Conservation (phyloP, 2,329 filamentous ascomycete species). For the Pezicula carpinea region DNA sequence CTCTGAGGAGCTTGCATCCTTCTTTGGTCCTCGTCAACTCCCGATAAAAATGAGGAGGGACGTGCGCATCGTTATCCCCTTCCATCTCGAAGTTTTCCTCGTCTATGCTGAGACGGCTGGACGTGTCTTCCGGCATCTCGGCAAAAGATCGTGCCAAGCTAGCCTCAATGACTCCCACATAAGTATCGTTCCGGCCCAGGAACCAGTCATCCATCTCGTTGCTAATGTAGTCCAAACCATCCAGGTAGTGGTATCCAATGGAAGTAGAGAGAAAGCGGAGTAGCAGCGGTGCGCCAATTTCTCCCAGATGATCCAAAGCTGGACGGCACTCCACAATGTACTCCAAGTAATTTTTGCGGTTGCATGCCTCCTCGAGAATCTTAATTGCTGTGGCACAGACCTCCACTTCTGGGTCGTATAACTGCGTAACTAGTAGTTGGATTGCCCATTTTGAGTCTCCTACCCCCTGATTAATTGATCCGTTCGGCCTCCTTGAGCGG, state of each 20-base stretch:
- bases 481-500: conserved; percentile 36
- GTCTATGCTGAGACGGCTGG: conserved; percentile 30
- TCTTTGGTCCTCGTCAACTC: conserved; percentile 90
- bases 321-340: conserved; percentile 96
- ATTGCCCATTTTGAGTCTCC: conserved; percentile 92
- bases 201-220: conserved; percentile 99
- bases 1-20: conserved; percentile 81
- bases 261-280: conserved; percentile 92
- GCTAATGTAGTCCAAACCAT: conserved; percentile 96
- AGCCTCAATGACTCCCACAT: conserved; percentile 92
- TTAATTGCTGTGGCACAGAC: conserved; percentile 96
- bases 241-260: conserved; percentile 94
- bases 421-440: conserved; percentile 90
- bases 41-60: conserved; percentile 97
- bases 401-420: conserved; percentile 96
- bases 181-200: conserved; percentile 91
- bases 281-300: conserved; percentile 90
- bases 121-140: conserved; percentile 36
- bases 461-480: conserved; percentile 35
- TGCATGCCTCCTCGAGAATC: conserved; percentile 95
- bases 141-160: conserved; percentile 80
- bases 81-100: conserved; percentile 38
- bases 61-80: conserved; percentile 40
- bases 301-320: conserved; percentile 88
- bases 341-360: conserved; percentile 83